Evolutionary conservation across 768 basidiomycete species (phyloP).

Genomic region (Lentinula raphanica): DNA sequence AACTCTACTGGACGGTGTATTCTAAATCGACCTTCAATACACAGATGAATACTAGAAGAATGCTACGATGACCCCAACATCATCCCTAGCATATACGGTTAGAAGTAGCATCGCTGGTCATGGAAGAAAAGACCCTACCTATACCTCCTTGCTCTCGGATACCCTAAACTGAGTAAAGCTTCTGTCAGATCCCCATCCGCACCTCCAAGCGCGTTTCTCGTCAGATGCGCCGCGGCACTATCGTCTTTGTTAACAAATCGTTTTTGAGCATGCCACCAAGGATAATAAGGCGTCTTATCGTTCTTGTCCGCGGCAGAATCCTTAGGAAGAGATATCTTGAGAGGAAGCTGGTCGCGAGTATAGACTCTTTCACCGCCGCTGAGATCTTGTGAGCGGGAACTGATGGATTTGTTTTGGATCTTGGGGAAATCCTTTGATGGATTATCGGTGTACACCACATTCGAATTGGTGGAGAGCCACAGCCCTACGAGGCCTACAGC

Average conservation of each 20-base stretch:
- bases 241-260: conserved; percentile 33
- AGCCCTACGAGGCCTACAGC: conserved; percentile 48
- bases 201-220: conserved; percentile 52
- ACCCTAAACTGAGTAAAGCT: conserved; percentile 33
- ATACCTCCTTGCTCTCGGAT: conserved; percentile 31
- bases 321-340: conserved; percentile 6
- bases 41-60: no score
- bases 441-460: not conserved
- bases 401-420: no score
- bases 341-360: conserved; percentile 11
- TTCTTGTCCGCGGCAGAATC: conserved; percentile 13
- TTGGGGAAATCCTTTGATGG: conserved; percentile 1
- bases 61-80: no score
- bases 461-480: conserved; percentile 31
- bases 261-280: conserved; percentile 32
- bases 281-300: conserved; percentile 31
- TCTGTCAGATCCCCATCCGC: conserved; percentile 36
- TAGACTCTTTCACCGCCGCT: not conserved
- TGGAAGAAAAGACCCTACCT: conserved; percentile 26
- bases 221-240: conserved; percentile 47
- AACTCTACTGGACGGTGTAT: no score
- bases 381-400: no score
- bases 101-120: no score
- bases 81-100: no score
- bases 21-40: no score